Conservation (phyloP, 1,284 basidiomycete species). For the Microbotryum lychnidis-dioicae region DNA sequence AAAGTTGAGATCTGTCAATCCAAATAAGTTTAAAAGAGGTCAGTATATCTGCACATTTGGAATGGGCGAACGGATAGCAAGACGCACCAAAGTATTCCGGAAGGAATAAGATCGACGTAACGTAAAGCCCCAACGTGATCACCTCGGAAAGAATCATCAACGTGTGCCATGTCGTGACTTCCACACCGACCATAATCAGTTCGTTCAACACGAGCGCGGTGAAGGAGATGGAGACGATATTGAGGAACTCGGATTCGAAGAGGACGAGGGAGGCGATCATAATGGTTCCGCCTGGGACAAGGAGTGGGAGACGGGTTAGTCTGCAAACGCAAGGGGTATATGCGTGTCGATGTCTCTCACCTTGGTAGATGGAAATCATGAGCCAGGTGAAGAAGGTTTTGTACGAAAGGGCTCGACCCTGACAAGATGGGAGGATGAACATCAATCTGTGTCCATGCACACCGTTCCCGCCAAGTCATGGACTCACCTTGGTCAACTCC, state of each 20-base stretch:
- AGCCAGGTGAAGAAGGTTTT: constrained; percentile 99
- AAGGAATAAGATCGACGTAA: constrained; percentile 83
- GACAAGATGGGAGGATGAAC: background rate
- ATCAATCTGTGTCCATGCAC: too few species aligned
- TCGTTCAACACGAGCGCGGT: constrained; percentile 94
- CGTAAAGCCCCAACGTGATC: constrained; percentile 79
- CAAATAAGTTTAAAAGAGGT: too few species aligned
- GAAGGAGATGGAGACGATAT: constrained; percentile 97
- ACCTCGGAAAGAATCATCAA: constrained; percentile 95
- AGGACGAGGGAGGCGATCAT: constrained; percentile 95
- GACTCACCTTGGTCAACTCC: constrained; percentile 78
- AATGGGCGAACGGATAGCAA: background rate
- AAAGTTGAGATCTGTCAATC: constrained; percentile 69
- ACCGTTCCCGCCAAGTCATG: too few species aligned
- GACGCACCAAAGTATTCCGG: constrained; percentile 91
- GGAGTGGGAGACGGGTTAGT: background rate
- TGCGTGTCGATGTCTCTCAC: constrained; percentile 42
- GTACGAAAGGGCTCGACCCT: constrained; percentile 86
- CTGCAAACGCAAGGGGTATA: background rate
- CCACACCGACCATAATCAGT: constrained; percentile 77
- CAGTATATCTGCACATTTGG: background rate
- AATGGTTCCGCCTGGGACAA: constrained; percentile 73
- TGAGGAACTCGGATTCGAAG: constrained; percentile 95
- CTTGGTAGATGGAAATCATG: constrained; percentile 96
- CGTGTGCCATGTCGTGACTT: constrained; percentile 59